Percentiles rank a stretch among this genome's conserved stretches.
phyloP scores from a whole-genome alignment of 805 yeast species.

The Kuraishia capsulata region DNA sequence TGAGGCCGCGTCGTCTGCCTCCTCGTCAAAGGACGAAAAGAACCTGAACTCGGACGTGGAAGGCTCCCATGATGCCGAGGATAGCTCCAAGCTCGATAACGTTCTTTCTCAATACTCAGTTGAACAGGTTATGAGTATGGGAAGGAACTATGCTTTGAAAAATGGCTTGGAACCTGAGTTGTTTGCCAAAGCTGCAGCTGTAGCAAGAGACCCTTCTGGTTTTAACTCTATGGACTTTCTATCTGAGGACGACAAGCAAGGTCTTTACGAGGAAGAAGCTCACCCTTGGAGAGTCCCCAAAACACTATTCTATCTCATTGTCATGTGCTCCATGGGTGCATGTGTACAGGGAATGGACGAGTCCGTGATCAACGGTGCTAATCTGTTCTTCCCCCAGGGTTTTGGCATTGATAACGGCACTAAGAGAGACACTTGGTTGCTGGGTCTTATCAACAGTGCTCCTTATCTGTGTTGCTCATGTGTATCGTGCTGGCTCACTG shows the following conservation, averaged over 20 bases:
- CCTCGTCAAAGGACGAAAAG: slow-evolving; percentile 1
- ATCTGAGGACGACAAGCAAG: slow-evolving; percentile 43
- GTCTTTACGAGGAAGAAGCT: slow-evolving; percentile 34
- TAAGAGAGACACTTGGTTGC: slow-evolving; percentile 43
- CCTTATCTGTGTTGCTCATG: slow-evolving; percentile 60
- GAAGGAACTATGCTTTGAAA: slow-evolving; percentile 52
- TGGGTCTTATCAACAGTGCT: slow-evolving; percentile 60
- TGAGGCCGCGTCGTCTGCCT: slow-evolving; percentile 2
- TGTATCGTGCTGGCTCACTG: slow-evolving; percentile 58
- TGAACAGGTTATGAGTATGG: slow-evolving; percentile 61
- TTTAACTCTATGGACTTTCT: slow-evolving; percentile 51
- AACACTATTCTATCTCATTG: slow-evolving; percentile 45
- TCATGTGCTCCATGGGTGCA: slow-evolving; percentile 68
- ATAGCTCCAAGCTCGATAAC: slow-evolving; percentile 19
- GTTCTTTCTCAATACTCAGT: slow-evolving; percentile 49
- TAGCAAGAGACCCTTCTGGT: slow-evolving; percentile 52
- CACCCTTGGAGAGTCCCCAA: slow-evolving; percentile 36
- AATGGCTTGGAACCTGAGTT: slow-evolving; percentile 47
- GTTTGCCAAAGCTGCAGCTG: slow-evolving; percentile 57
- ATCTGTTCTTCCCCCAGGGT: slow-evolving; percentile 46
- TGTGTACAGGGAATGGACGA: slow-evolving; percentile 80
- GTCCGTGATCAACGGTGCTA: slow-evolving; percentile 67
- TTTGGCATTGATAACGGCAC: slow-evolving; percentile 41
- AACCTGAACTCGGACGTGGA: background rate
- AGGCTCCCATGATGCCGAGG: background rate